Conservation (phyloP, 2,329 filamentous ascomycete species). For the Bimuria novae-zelandiae region DNA sequence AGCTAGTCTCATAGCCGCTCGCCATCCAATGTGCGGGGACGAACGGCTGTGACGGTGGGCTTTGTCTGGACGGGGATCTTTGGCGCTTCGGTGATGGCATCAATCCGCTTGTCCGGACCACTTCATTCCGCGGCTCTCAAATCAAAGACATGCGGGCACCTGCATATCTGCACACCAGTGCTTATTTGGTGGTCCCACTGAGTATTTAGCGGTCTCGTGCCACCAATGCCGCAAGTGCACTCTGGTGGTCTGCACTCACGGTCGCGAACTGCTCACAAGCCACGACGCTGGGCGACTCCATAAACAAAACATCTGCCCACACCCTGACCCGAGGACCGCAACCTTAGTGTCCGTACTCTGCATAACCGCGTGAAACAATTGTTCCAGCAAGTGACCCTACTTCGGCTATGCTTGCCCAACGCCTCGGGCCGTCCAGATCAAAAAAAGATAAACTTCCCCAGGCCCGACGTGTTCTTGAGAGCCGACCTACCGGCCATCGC, state of each 20-base stretch:
- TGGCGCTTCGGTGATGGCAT: slow-evolving; percentile 5
- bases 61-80: slow-evolving; percentile 32
- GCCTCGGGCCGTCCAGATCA: neutral
- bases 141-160: neutral
- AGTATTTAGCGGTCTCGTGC: neutral
- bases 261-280: too few species aligned
- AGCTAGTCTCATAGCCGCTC: neutral
- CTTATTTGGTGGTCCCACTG: too few species aligned
- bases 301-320: too few species aligned
- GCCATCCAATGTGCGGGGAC: slow-evolving; percentile 19
- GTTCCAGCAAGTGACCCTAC: neutral
- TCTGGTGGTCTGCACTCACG: neutral
- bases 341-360: too few species aligned
- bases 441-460: neutral
- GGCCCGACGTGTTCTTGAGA: neutral
- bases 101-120: slow-evolving; percentile 22
- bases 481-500: too few species aligned
- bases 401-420: neutral
- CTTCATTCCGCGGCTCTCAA: slow-evolving; percentile 3
- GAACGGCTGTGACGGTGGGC: slow-evolving; percentile 24
- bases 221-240: neutral
- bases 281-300: too few species aligned
- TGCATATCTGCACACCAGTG: neutral
- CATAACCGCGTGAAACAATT: too few species aligned
- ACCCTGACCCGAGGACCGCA: too few species aligned